A percentile compares a stretch with the other conserved stretches of the same genome.
These are phyloP conservation scores for Aspergillus carbonarius DNA, from an alignment of 2,329 filamentous ascomycete genomes.

Conservation along the genomic window DNA sequence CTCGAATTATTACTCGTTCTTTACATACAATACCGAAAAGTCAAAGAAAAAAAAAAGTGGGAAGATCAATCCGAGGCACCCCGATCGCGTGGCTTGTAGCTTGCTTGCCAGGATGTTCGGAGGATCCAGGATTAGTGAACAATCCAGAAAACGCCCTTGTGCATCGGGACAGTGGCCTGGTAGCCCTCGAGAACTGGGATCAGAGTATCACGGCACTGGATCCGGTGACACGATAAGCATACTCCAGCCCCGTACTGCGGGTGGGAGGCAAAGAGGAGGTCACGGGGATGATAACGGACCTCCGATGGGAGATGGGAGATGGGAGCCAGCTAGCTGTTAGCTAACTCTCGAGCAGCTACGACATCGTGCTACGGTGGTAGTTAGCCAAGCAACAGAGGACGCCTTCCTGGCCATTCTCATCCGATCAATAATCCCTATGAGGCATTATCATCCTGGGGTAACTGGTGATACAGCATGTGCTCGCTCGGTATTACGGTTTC, in stretches of 20 bases:
- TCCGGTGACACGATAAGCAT: constrained; percentile 7
- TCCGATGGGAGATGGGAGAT: neutral
- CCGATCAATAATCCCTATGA: constrained; percentile 5
- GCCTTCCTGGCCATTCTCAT: neutral
- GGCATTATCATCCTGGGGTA: constrained; percentile 5
- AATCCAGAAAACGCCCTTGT: constrained; percentile 6
- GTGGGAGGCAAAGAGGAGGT: neutral
- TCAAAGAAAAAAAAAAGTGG: neutral
- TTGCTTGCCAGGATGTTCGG: neutral
- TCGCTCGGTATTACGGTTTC: constrained; percentile 5
- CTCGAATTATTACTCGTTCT: neutral
- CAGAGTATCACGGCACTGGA: constrained; percentile 1
- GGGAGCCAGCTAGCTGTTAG: neutral
- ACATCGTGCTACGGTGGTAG: neutral
- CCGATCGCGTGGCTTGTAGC: constrained; percentile 3
- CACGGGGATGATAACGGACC: neutral
- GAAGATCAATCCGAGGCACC: neutral
- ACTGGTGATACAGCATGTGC: constrained; percentile 8
- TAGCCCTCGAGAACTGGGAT: neutral
- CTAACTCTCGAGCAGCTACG: neutral
- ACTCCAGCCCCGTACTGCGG: neutral
- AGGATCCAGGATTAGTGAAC: constrained; percentile 6
- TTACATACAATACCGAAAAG: neutral
- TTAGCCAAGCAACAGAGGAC: neutral
- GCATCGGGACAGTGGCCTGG: neutral